Percentiles rank a stretch among this genome's conserved stretches.
Conservation (phyloP, 2,329 filamentous ascomycete genomes). For the Fusarium sp. region DNA sequence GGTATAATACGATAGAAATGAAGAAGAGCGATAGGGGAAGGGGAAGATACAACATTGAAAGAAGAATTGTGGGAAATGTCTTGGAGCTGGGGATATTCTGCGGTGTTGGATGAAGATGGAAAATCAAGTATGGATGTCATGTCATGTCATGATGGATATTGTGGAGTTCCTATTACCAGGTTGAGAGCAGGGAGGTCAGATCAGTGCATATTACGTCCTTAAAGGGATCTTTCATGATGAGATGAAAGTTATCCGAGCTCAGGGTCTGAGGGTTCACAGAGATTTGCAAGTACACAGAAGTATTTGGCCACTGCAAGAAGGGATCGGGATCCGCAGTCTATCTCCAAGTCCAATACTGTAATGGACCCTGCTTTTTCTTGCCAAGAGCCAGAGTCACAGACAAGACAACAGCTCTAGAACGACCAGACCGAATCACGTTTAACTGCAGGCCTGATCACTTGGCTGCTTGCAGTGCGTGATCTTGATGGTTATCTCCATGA, state of each 20-base stretch:
- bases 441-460: constrained; percentile 31
- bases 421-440: constrained; percentile 35
- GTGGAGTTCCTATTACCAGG: neutral
- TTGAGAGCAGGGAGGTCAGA: neutral
- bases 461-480: constrained; percentile 31
- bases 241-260: neutral
- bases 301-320: constrained; percentile 13
- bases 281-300: neutral
- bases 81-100: constrained; percentile 12
- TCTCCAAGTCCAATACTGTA: neutral
- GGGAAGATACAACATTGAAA: neutral
- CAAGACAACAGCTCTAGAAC: constrained; percentile 1
- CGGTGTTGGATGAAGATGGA: constrained; percentile 19
- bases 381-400: constrained; percentile 14
- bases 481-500: constrained; percentile 22
- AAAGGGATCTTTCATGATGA: neutral
- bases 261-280: constrained; percentile 1
- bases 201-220: neutral
- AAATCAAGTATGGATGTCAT: neutral
- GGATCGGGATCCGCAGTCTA: constrained; percentile 1
- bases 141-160: constrained; percentile 18
- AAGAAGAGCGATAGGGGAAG: neutral
- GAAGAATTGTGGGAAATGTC: constrained; percentile 20
- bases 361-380: constrained; percentile 18
- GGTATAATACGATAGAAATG: neutral